Conservation (phyloP, 768 basidiomycete genomes). For the Butyriboletus loyo region DNA sequence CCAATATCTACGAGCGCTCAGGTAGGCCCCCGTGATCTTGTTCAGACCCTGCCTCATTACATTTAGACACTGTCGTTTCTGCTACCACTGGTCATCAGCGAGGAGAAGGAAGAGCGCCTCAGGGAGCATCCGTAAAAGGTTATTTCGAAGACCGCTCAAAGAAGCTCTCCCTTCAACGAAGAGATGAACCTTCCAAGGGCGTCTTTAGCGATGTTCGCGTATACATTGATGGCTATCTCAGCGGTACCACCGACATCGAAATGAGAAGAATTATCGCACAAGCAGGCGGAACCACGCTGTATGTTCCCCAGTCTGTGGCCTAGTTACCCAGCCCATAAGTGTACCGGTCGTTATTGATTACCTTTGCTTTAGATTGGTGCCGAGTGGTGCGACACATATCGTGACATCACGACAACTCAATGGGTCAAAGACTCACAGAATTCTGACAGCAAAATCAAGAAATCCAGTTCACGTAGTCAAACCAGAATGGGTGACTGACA, state of each 20-base stretch:
- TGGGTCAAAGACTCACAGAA: constrained; percentile 66
- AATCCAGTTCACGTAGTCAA: constrained; percentile 59
- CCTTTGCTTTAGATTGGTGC: constrained; percentile 40
- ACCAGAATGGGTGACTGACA: constrained; percentile 75
- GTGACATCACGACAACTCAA: constrained; percentile 70
- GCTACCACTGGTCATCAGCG: constrained; percentile 69
- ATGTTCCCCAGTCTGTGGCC: constrained; percentile 21
- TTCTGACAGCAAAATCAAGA: constrained; percentile 50
- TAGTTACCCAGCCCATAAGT: background rate
- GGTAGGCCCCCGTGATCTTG: constrained; percentile 38
- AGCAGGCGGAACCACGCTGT: constrained; percentile 69
- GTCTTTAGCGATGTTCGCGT: constrained; percentile 45
- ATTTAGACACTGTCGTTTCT: constrained; percentile 58
- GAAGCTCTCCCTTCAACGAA: constrained; percentile 41
- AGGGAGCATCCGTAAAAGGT: constrained; percentile 27
- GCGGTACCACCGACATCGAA: constrained; percentile 74
- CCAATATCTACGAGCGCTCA: constrained; percentile 57
- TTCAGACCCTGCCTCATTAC: background rate
- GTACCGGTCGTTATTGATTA: background rate
- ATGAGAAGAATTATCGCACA: constrained; percentile 65
- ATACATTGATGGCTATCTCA: constrained; percentile 72
- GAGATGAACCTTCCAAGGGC: constrained; percentile 16
- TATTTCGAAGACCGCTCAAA: constrained; percentile 43
- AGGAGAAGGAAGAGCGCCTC: constrained; percentile 40
- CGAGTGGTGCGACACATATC: constrained; percentile 74